Percentiles rank a stretch among this genome's conserved stretches.
phyloP scores from a whole-genome alignment of 2,329 filamentous ascomycete species.

The Lojkania enalia region DNA sequence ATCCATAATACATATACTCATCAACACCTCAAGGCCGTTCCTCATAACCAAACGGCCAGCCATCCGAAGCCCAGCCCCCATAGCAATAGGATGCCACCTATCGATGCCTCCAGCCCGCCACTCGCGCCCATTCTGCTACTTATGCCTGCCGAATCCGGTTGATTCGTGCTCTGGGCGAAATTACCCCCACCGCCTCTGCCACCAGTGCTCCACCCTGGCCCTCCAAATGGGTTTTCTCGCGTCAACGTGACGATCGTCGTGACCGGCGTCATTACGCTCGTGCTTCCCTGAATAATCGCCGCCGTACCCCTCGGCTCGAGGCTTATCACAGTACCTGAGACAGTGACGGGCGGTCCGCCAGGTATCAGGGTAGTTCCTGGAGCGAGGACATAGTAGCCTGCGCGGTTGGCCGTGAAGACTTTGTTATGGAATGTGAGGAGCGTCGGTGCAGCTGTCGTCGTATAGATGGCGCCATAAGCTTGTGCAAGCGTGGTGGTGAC shows the following conservation, averaged over 20 bases:
- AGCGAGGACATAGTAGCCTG: slow-evolving; percentile 48
- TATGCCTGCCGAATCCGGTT: slow-evolving; percentile 8
- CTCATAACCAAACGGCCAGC: slow-evolving; percentile 22
- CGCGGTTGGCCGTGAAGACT: slow-evolving; percentile 48
- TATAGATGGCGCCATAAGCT: slow-evolving; percentile 22
- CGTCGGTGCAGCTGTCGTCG: slow-evolving; percentile 25
- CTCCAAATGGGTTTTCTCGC: slow-evolving; percentile 2
- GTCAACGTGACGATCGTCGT: slow-evolving; percentile 24
- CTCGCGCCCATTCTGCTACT: background rate
- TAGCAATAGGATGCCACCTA: slow-evolving; percentile 19
- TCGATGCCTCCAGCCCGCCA: slow-evolving; percentile 9
- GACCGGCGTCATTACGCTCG: slow-evolving; percentile 23
- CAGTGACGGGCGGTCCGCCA: slow-evolving; percentile 41
- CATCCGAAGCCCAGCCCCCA: slow-evolving; percentile 17
- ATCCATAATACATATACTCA: slow-evolving; percentile 14
- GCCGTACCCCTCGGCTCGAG: slow-evolving; percentile 32
- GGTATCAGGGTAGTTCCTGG: slow-evolving; percentile 42
- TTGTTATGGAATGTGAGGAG: slow-evolving; percentile 42
- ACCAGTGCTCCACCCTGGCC: background rate
- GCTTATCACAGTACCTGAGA: slow-evolving; percentile 39
- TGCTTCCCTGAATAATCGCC: slow-evolving; percentile 30
- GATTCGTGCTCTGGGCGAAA: slow-evolving; percentile 6
- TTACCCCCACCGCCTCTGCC: background rate
- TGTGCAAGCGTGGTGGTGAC: slow-evolving; percentile 25
- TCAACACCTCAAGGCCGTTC: background rate